Percentiles rank a stretch among this genome's conserved stretches.
These are phyloP conservation scores for Aspergillus carlsbadensis DNA, from an alignment of 495 filamentous ascomycete species.

Conservation along the genomic window DNA sequence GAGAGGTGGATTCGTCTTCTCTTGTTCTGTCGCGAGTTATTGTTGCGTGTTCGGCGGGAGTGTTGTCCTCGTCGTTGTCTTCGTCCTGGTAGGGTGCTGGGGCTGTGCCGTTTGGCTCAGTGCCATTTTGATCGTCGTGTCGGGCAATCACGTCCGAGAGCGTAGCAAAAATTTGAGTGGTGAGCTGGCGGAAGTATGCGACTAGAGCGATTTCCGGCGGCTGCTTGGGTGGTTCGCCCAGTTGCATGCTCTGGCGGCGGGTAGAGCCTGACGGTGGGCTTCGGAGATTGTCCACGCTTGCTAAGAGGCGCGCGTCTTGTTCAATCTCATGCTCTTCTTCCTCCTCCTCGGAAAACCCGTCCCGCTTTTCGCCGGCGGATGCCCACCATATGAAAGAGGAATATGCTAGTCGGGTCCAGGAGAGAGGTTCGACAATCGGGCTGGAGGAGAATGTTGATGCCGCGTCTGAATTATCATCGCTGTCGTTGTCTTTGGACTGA, in stretches of 20 bases:
- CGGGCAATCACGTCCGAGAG: conserved; percentile 54
- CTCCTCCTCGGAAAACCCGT: conserved; percentile 45
- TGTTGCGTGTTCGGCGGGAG: conserved; percentile 19
- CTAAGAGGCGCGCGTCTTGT: conserved; percentile 42
- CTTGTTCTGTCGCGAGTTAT: conserved; percentile 31
- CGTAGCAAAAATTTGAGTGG: conserved; percentile 65
- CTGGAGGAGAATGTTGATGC: conserved; percentile 48
- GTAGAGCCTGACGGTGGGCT: conserved; percentile 32
- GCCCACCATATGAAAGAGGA: conserved; percentile 98
- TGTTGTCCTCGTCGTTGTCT: conserved; percentile 31
- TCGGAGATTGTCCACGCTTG: conserved; percentile 40
- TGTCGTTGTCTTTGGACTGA: conserved; percentile 17
- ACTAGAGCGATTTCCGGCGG: conserved; percentile 73
- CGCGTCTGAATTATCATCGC: conserved; percentile 40
- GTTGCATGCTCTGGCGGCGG: conserved; percentile 43
- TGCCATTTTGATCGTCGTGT: conserved; percentile 58
- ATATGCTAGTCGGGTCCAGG: conserved; percentile 91
- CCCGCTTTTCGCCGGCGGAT: conserved; percentile 81
- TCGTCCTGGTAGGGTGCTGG: conserved; percentile 32
- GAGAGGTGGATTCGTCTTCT: conserved; percentile 28
- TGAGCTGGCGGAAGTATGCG: conserved; percentile 89
- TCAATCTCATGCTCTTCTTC: conserved; percentile 43
- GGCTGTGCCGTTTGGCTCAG: conserved; percentile 29
- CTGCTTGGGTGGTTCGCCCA: conserved; percentile 31
- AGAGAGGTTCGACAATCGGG: conserved; percentile 68